Conservation (phyloP, 1,284 basidiomycete genomes). For the Termitomyces sp. region DNA sequence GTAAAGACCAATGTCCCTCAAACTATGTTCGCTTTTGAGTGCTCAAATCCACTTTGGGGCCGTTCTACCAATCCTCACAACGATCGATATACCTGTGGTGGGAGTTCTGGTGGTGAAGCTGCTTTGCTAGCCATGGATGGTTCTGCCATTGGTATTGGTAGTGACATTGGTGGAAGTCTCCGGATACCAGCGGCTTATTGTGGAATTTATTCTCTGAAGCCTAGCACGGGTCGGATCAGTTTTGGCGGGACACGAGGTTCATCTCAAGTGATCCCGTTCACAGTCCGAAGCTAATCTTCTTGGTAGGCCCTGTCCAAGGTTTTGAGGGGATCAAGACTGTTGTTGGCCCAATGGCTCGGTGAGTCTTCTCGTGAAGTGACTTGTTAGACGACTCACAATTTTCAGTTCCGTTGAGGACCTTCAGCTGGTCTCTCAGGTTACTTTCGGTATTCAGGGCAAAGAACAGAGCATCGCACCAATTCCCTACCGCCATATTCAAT, state of each 20-base stretch:
- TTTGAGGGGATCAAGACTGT: conserved; percentile 61
- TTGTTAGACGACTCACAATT: background rate
- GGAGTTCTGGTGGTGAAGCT: conserved; percentile 77
- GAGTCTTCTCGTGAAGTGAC: conserved; percentile 8
- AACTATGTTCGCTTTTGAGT: conserved; percentile 85
- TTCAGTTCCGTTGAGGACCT: conserved; percentile 62
- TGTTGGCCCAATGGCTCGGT: conserved; percentile 76
- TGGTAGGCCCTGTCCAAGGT: conserved; percentile 48
- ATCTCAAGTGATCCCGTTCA: conserved; percentile 6
- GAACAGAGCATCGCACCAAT: conserved; percentile 46
- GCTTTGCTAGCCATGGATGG: conserved; percentile 75
- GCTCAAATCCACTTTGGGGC: conserved; percentile 81
- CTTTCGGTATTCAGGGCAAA: conserved; percentile 50
- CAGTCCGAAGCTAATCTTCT: background rate
- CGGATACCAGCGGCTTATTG: conserved; percentile 80
- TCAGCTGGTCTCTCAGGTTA: conserved; percentile 47
- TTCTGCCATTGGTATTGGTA: conserved; percentile 72
- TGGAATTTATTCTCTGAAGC: conserved; percentile 80
- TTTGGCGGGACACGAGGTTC: conserved; percentile 43
- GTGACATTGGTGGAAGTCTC: conserved; percentile 72
- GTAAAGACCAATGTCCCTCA: conserved; percentile 68
- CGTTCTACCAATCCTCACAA: conserved; percentile 70
- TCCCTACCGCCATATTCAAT: conserved; percentile 51
- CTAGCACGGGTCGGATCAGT: conserved; percentile 51
- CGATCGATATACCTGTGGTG: conserved; percentile 62